These are phyloP conservation scores for Colletotrichum gigasporum DNA, from an alignment of 2,329 filamentous ascomycete genomes.

Conservation along the genomic window DNA sequence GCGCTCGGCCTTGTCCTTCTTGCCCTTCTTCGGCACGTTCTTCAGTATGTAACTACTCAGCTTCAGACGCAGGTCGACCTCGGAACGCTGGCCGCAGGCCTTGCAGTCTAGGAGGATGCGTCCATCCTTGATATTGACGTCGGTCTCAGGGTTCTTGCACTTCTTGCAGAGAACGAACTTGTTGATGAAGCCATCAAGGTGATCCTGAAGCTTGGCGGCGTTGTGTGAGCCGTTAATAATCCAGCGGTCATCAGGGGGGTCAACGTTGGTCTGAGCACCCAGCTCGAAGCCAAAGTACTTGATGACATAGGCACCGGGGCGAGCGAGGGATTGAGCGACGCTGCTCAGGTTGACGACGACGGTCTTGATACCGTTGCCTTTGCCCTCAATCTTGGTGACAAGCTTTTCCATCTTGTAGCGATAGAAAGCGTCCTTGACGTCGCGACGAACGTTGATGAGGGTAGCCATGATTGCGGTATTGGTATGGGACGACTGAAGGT, in stretches of 20 bases:
- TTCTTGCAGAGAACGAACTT: constrained; percentile 99
- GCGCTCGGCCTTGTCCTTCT: constrained; percentile 94
- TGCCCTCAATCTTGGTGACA: constrained; percentile 99
- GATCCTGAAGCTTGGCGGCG: constrained; percentile 93
- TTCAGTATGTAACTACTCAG: constrained; percentile 97
- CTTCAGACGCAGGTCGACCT: constrained; percentile 93
- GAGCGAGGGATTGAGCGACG: constrained; percentile 90
- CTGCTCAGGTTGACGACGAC: constrained; percentile 97
- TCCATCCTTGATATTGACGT: constrained; percentile 93
- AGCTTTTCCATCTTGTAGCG: constrained; percentile 99
- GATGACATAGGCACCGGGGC: constrained; percentile 94
- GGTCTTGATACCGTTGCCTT: constrained; percentile 99
- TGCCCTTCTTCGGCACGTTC: constrained; percentile 91
- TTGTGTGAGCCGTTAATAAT: constrained; percentile 99
- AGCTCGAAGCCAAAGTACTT: constrained; percentile 99
- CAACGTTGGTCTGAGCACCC: constrained; percentile 97
- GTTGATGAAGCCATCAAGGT: constrained; percentile 97
- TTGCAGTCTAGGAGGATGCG: constrained; percentile 97
- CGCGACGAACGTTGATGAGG: constrained; percentile 96
- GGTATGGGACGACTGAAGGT: constrained; percentile 12
- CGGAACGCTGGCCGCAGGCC: constrained; percentile 92
- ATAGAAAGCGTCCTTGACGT: constrained; percentile 99
- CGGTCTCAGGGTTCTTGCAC: constrained; percentile 99
- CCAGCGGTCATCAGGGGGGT: constrained; percentile 97
- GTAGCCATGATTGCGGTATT: constrained; percentile 79